These are phyloP conservation scores for Scedosporium aurantiacum DNA, from an alignment of 2,329 filamentous ascomycete species.

Conservation along the genomic window DNA sequence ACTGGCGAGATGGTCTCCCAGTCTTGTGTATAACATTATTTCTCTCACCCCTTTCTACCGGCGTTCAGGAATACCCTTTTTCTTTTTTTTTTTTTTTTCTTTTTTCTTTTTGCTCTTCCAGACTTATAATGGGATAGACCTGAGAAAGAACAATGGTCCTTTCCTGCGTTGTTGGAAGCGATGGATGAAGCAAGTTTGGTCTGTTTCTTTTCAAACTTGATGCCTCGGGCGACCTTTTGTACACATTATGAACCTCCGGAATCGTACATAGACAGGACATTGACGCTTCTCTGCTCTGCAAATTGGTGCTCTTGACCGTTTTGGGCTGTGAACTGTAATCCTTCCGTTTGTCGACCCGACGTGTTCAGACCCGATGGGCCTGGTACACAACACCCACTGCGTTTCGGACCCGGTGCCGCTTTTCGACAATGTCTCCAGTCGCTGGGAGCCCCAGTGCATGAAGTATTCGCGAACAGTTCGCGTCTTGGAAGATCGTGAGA, in stretches of 20 bases:
- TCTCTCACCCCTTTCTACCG: not conserved
- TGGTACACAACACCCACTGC: too few relatives aligned
- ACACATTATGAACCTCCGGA: not conserved
- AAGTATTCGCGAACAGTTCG: too few relatives aligned
- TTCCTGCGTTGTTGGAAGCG: not conserved
- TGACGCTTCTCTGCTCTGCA: not conserved
- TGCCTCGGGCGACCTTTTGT: not conserved
- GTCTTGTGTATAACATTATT: not conserved
- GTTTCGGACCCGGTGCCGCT: too few relatives aligned
- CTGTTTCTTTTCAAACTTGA: not conserved
- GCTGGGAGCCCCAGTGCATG: too few relatives aligned
- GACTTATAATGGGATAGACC: not conserved
- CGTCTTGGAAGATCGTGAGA: too few relatives aligned
- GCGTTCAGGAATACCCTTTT: not conserved
- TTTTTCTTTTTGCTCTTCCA: not conserved
- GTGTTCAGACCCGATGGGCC: too few relatives aligned
- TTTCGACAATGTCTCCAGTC: too few relatives aligned
- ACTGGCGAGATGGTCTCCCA: not conserved
- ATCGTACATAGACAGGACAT: not conserved
- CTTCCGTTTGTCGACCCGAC: too few relatives aligned
- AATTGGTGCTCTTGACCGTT: not conserved
- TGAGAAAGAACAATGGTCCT: not conserved
- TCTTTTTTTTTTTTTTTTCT: conserved; percentile 5
- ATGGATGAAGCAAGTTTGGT: not conserved
- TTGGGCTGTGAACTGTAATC: too few relatives aligned